Evolutionary conservation across 1,139 yeast species (phyloP).

Genomic region (Saccharomycopsis hybrid): DNA sequence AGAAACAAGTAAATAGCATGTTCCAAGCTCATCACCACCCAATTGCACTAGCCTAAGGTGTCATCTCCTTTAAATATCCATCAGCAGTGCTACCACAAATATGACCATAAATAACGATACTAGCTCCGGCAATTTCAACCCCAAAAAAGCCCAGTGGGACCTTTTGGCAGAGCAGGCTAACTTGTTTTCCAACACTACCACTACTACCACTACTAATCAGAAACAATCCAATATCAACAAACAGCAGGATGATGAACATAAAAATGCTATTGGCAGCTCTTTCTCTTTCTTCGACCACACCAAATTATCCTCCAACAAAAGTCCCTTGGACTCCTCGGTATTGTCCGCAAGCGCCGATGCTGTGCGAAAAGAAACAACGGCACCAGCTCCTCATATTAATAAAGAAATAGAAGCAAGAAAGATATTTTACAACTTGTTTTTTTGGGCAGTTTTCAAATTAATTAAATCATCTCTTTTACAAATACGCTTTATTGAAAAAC

Average conservation of each 20-base stretch:
- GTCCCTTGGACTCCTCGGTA: slow-evolving; percentile 8
- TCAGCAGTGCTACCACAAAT: too few relatives aligned
- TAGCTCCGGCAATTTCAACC: too few relatives aligned
- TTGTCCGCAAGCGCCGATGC: background rate
- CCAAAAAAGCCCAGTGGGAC: background rate
- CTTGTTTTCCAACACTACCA: background rate
- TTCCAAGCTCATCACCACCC: too few relatives aligned
- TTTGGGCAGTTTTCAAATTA: slow-evolving; percentile 9
- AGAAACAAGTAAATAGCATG: too few relatives aligned
- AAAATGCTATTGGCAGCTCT: slow-evolving; percentile 47
- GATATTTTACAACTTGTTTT: slow-evolving; percentile 14
- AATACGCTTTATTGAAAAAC: background rate
- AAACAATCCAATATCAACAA: background rate
- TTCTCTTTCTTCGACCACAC: slow-evolving; percentile 31
- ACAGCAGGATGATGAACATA: slow-evolving; percentile 24
- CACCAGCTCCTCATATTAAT: slow-evolving; percentile 2
- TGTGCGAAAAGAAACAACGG: background rate
- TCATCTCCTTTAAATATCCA: too few relatives aligned
- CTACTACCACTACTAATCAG: too few relatives aligned
- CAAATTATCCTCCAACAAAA: slow-evolving; percentile 3
- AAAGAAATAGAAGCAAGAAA: slow-evolving; percentile 18
- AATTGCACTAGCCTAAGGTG: too few relatives aligned
- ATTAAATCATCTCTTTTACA: slow-evolving; percentile 5
- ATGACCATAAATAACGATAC: too few relatives aligned
- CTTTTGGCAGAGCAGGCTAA: background rate